Conservation (phyloP, 2,329 filamentous ascomycete species). For the Remersonia thermophila region DNA sequence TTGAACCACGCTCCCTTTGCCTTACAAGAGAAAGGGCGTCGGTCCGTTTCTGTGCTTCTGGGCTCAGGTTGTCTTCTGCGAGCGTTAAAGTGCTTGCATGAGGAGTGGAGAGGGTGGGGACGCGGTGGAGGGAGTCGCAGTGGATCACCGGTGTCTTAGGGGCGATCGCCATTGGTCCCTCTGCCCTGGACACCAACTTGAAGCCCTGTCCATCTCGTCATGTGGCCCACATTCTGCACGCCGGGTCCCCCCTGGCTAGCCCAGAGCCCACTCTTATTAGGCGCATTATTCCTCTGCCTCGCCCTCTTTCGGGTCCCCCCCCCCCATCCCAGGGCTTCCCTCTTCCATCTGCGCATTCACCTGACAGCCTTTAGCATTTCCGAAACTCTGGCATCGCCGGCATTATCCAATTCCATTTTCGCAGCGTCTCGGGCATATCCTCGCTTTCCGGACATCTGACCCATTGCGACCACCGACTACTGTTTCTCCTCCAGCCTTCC, state of each 20-base stretch:
- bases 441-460: background rate
- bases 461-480: background rate
- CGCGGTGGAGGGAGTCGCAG: background rate
- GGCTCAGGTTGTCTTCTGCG: too few relatives aligned
- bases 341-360: too few relatives aligned
- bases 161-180: conserved; percentile 10
- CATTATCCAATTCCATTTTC: too few relatives aligned
- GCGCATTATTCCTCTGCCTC: conserved; percentile 19
- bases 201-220: conserved; percentile 14
- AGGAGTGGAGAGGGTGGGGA: conserved; percentile 6
- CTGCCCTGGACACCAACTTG: conserved; percentile 6
- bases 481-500: background rate
- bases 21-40: background rate
- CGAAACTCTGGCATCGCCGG: too few relatives aligned
- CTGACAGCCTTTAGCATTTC: too few relatives aligned
- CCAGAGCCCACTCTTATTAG: conserved; percentile 17
- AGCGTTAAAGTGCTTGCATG: conserved; percentile 13
- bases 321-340: conserved; percentile 10
- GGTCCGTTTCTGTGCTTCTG: too few relatives aligned
- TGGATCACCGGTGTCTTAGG: too few relatives aligned
- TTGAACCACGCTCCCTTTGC: too few relatives aligned
- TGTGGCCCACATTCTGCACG: conserved; percentile 17
- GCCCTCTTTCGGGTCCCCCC: conserved; percentile 7
- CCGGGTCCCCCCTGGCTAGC: conserved; percentile 6
- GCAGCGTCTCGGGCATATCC: too few relatives aligned